Evolutionary conservation across 176 grass and related monocot genomes (phyloP).

Genomic region (Melocanna baccifera): DNA sequence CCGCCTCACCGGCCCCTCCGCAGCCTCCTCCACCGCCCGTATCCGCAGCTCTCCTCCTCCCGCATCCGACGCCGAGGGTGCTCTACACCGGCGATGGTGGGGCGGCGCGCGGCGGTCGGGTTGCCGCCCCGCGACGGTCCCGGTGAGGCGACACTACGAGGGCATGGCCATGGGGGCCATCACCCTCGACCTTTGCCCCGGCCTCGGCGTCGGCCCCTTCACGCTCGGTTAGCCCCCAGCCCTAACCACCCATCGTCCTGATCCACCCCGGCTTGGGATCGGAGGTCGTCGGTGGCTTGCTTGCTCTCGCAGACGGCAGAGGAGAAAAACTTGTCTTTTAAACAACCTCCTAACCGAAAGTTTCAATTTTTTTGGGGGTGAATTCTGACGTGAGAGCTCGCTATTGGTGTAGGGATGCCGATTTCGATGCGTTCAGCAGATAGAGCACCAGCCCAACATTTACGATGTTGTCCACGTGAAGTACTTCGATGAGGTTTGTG

Average conservation of each 20-base stretch:
- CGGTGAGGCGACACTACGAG: constrained; percentile 65
- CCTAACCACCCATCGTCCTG: background rate
- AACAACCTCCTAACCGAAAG: constrained; percentile 1
- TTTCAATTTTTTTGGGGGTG: no score
- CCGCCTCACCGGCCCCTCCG: no score
- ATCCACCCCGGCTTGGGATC: no score
- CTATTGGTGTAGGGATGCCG: no score
- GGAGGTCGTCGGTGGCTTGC: constrained; percentile 5
- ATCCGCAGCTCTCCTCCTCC: no score
- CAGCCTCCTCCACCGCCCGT: no score
- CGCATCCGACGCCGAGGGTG: no score
- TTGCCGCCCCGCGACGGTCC: constrained; percentile 41
- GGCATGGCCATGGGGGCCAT: constrained; percentile 91
- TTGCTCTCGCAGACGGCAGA: background rate
- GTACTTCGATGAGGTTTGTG: no score
- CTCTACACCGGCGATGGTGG: constrained; percentile 45
- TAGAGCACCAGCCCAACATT: no score
- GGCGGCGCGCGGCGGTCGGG: constrained; percentile 24
- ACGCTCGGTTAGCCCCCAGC: constrained; percentile 64
- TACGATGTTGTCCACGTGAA: no score
- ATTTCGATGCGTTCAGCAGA: no score
- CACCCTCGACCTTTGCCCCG: constrained; percentile 90
- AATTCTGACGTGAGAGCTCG: no score
- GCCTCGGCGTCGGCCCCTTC: constrained; percentile 81
- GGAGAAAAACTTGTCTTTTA: background rate